Base-by-base conservation (phyloP, 169 alveolate species). In the Theileria sp. region DNA sequence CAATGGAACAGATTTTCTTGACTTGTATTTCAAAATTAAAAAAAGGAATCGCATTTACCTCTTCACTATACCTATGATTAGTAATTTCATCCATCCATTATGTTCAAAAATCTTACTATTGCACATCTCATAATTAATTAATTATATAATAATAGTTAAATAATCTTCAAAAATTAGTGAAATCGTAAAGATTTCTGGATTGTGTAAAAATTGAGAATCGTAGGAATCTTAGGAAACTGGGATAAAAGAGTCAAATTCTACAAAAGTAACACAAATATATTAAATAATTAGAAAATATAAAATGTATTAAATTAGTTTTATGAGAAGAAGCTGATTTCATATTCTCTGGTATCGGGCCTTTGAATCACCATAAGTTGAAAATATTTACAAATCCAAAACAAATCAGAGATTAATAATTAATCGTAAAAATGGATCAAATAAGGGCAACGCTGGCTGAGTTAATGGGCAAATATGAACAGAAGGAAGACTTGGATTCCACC, bases 1-100 rank as follows among this genome's bases (percentile, higher is more conserved):
- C 95, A 78, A 92, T 97, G 92, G 98, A 96, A 82, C 92, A 85
- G 51, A 96, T 93, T 86, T 95, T 97, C 74, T 93, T 95, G 67
- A 95, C 95, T 64, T 97, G 98, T n/a, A 91, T 95, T 50, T 86
- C 92, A 49, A 94, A 95, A 68, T 93, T 98, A 19, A 96, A 97
- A 87, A 96, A 99, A 72, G 99, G 99, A 50, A 98, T 98, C 64
- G 98, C 98, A 38, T 98, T 98, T 90, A 97, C 99, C 10, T 98
- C 99, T 12, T 95, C 99, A 67, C 94, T 98, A 77, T 98, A 97
- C 88, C 79, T 91, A 62, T 90, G 85, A 79, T 51, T 19, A 15
- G 65, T 23, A 34, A 70, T 23, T 30, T 70, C 17, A 38, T 70
- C 49, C 30, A 70, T 0, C 25, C 23, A 25, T 6, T 3, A 17